Evolutionary conservation across 768 basidiomycete species (phyloP), one percentile per base, ranked within the genome.

Genomic region (Pleurotus platypus): DNA sequence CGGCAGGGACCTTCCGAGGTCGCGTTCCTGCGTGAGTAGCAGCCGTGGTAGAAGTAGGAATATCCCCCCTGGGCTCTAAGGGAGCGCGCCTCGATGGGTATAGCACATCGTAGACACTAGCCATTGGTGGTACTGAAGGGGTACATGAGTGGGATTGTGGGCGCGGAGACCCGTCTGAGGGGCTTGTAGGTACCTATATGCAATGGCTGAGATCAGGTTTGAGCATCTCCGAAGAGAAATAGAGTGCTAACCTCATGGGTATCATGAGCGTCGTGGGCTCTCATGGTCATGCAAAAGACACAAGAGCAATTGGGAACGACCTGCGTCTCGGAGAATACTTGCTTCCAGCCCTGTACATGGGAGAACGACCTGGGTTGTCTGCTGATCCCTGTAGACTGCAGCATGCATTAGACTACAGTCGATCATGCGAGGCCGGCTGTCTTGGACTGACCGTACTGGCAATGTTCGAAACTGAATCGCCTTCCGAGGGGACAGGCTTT

Each of bases 81-180:
- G 22, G 51, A 42, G 15, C 38, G 26, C 38, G 35, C n/a, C 39
- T 54, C 15, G 51, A 20, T 54, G 51, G 51, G 9, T 54, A 54
- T 42, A 54, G n/a, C 9, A 42, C 39, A 42, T 54, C 51, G 51
- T 54, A 54, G 4, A 54, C 51, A 42, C 51, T 54, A 2, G 51
- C 39, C 39, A 54, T 16, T 16, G 51, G 51, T 18, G 51, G 16
- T 24, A 54, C 24, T 16, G 51, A 54, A 18, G 16, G 15, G 22
- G 37, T 1, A 13, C 37, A 15, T 12, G 22, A 12, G 6, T 15
- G 5, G 15, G 20, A 16, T 22, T 54, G 51, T 42, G 16, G 35
- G 26, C 16, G 22, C 5, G 5, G 5, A 1, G 27, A 7, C 13
- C 20, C 49, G 2, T 24, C 16, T 4, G 49, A 27, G 4, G 6